A percentile compares a stretch with the other conserved stretches of the same genome.
These are phyloP conservation scores for Vaccinium darrowii DNA, from an alignment of 148 eudicot genomes.

Conservation along the genomic window DNA sequence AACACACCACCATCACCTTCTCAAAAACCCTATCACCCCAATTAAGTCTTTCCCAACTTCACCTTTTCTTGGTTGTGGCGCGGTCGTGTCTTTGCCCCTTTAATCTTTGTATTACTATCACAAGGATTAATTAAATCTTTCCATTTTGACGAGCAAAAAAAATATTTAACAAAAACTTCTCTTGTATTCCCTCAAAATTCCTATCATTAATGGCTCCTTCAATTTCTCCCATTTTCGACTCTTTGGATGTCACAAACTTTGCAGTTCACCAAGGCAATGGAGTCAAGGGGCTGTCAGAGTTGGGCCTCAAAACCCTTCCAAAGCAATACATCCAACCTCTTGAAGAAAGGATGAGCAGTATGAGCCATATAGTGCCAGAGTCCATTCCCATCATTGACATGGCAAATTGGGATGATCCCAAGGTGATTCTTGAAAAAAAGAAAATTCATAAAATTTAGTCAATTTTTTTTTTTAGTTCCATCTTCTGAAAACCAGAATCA, in stretches of 20 bases:
- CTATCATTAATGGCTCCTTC: background rate
- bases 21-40: background rate
- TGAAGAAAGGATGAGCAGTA: constrained; percentile 22
- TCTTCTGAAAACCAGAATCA: too few relatives aligned
- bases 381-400: constrained; percentile 33
- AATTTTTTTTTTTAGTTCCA: too few relatives aligned
- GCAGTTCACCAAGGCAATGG: constrained; percentile 36
- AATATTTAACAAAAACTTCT: too few relatives aligned
- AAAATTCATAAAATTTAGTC: too few relatives aligned
- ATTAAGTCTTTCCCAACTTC: background rate
- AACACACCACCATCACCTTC: constrained; percentile 1
- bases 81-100: too few relatives aligned
- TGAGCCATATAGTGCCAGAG: constrained; percentile 16
- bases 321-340: constrained; percentile 30
- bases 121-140: too few relatives aligned
- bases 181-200: background rate
- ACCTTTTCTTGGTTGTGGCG: background rate
- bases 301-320: constrained; percentile 26
- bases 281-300: constrained; percentile 31
- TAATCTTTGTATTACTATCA: too few relatives aligned
- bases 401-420: constrained; percentile 33
- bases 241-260: constrained; percentile 6
- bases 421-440: constrained; percentile 19
- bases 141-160: too few relatives aligned
- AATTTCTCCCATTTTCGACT: background rate